Conservation (phyloP, 2,329 filamentous ascomycete genomes). For the Alternaria sp. region DNA sequence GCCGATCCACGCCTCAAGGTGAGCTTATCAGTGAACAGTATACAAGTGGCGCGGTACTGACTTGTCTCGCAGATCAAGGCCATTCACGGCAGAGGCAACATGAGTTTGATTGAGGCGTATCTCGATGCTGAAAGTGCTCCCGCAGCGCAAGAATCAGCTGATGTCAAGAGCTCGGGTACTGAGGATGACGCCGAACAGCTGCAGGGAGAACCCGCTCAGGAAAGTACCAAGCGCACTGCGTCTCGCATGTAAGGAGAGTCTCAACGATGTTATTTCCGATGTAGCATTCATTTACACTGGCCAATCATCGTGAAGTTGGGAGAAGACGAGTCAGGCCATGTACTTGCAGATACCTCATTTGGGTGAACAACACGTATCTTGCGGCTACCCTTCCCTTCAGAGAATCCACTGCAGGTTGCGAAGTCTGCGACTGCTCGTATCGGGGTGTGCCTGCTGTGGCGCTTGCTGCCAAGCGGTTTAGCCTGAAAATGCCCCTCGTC, state of each 20-base stretch:
- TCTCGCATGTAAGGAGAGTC: slow-evolving; percentile 7
- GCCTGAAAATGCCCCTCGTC: not conserved
- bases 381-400: not conserved
- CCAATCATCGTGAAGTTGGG: not conserved
- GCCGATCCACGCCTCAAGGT: slow-evolving; percentile 22
- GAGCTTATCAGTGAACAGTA: not conserved
- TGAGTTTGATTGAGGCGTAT: slow-evolving; percentile 23
- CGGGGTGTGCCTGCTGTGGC: not conserved
- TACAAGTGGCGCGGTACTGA: not conserved
- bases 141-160: not conserved
- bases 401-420: not conserved
- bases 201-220: not conserved
- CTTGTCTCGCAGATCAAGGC: slow-evolving; percentile 10
- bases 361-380: too few relatives aligned
- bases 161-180: not conserved
- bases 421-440: not conserved
- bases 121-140: slow-evolving; percentile 3
- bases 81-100: slow-evolving; percentile 21
- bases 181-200: not conserved
- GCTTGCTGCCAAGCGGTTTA: slow-evolving; percentile 1
- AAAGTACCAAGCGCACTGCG: slow-evolving; percentile 12
- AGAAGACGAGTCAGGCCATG: not conserved
- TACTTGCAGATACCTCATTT: not conserved
- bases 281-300: not conserved
- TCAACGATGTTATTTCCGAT: not conserved